Conservation (phyloP, 2,329 filamentous ascomycete genomes). For the Volutella citrinella region DNA sequence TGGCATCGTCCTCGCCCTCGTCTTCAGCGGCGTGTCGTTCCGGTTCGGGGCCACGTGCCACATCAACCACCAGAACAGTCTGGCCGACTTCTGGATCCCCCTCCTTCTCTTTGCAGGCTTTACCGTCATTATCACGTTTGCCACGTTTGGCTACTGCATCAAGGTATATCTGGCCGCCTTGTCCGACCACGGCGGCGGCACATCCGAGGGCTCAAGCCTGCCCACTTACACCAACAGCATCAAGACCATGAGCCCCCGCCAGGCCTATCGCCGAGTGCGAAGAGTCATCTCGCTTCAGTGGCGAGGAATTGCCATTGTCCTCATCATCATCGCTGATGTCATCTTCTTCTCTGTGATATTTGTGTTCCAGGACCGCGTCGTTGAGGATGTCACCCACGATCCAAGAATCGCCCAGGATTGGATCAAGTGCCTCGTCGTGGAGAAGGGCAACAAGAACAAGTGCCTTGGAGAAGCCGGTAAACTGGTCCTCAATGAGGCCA, state of each 20-base stretch:
- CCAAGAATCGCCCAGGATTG: conserved; percentile 57
- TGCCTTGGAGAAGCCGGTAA: conserved; percentile 61
- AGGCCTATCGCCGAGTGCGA: conserved; percentile 82
- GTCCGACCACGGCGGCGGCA: conserved; percentile 65
- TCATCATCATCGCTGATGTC: conserved; percentile 87
- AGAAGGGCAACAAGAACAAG: conserved; percentile 54
- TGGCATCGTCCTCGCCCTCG: conserved; percentile 72
- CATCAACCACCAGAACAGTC: conserved; percentile 83
- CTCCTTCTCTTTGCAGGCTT: conserved; percentile 73
- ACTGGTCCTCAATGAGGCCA: conserved; percentile 71
- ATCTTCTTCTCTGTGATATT: conserved; percentile 93
- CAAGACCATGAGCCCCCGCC: conserved; percentile 73
- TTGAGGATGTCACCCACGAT: conserved; percentile 56
- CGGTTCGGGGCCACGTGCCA: conserved; percentile 90
- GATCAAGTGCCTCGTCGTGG: conserved; percentile 65
- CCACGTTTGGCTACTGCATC: conserved; percentile 88
- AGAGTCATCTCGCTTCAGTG: conserved; percentile 90
- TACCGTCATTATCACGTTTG: conserved; percentile 76
- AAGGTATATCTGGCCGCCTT: conserved; percentile 89
- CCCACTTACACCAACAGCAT: conserved; percentile 71
- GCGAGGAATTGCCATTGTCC: conserved; percentile 85
- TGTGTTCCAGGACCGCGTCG: conserved; percentile 77
- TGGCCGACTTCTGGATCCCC: conserved; percentile 88
- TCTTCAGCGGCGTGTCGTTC: conserved; percentile 89
- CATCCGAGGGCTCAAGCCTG: conserved; percentile 69